A percentile compares a stretch with the other conserved stretches of the same genome.
phyloP scores from a whole-genome alignment of 1,139 yeast genomes.

The Yamadazyma spencermartinsiae region DNA sequence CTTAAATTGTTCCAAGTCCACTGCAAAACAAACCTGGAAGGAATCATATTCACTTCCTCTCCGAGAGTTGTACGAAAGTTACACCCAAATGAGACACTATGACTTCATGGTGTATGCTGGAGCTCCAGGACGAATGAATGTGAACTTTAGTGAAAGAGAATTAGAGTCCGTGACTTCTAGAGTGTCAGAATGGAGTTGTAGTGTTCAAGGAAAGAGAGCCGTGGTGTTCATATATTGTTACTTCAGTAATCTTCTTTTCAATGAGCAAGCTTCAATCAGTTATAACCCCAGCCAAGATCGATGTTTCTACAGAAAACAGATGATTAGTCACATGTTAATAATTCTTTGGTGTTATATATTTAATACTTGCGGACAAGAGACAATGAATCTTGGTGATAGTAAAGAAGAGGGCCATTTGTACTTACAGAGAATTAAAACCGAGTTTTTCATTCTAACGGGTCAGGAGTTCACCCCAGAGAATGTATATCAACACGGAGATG shows the following conservation, averaged over 20 bases:
- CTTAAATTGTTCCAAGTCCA: constrained; percentile 9
- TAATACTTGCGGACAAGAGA: constrained; percentile 41
- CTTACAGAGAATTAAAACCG: constrained; percentile 33
- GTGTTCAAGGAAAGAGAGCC: constrained; percentile 16
- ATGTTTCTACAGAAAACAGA: constrained; percentile 43
- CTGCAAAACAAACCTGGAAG: constrained; percentile 10
- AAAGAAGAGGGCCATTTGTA: constrained; percentile 43
- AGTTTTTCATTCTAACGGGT: constrained; percentile 23
- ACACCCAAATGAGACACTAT: constrained; percentile 44
- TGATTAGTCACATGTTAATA: constrained; percentile 35
- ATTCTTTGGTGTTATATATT: constrained; percentile 51
- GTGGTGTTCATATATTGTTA: constrained; percentile 55
- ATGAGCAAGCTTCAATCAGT: constrained; percentile 25
- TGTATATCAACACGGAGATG: constrained; percentile 18
- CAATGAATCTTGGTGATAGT: constrained; percentile 15
- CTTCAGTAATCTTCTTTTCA: constrained; percentile 49
- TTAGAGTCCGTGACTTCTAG: constrained; percentile 48
- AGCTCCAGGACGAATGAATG: constrained; percentile 76
- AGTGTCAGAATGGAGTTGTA: constrained; percentile 49
- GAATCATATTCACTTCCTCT: constrained; percentile 18
- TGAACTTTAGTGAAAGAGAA: constrained; percentile 54
- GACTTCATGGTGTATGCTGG: constrained; percentile 77
- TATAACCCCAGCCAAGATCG: constrained; percentile 54
- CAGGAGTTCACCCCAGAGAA: constrained; percentile 20
- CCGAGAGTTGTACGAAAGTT: constrained; percentile 19